Evolutionary conservation across 129 eudicot genomes (phyloP).

Genomic region (Solidago caesia): DNA sequence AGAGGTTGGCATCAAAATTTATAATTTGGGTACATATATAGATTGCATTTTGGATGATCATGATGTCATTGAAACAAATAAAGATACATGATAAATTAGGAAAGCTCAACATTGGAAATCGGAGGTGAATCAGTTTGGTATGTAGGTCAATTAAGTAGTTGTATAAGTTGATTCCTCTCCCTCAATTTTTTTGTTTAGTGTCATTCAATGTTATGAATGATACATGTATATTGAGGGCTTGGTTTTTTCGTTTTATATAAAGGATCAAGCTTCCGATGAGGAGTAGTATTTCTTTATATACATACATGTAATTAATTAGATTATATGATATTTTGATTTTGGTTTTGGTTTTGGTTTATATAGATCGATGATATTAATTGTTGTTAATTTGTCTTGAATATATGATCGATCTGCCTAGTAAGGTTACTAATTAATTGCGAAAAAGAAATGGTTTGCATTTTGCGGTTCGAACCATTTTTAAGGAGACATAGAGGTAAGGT

Average conservation of each 20-base stretch:
- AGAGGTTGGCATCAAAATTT: no score
- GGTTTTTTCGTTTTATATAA: conserved; percentile 50
- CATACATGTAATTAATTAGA: neutral
- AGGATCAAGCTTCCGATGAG: conserved; percentile 43
- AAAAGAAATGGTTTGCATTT: no score
- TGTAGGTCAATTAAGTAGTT: neutral
- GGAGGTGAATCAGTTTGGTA: conserved; percentile 2
- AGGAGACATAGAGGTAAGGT: no score
- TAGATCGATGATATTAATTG: neutral
- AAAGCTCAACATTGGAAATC: neutral
- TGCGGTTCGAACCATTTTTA: no score
- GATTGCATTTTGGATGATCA: conserved; percentile 18
- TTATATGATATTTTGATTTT: neutral
- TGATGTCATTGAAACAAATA: neutral
- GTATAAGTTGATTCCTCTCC: conserved; percentile 19
- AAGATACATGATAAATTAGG: neutral
- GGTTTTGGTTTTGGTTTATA: neutral
- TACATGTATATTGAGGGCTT: conserved; percentile 22
- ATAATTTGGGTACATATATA: neutral
- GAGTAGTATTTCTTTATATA: conserved; percentile 17
- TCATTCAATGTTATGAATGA: conserved; percentile 18
- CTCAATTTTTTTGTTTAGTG: conserved; percentile 9
- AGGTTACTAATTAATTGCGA: no score
- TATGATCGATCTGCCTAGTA: no score
- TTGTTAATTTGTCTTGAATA: neutral